Percentiles rank a stretch among this genome's conserved stretches.
Conservation (phyloP, 441 rosid species). For the Sinapis alba region DNA sequence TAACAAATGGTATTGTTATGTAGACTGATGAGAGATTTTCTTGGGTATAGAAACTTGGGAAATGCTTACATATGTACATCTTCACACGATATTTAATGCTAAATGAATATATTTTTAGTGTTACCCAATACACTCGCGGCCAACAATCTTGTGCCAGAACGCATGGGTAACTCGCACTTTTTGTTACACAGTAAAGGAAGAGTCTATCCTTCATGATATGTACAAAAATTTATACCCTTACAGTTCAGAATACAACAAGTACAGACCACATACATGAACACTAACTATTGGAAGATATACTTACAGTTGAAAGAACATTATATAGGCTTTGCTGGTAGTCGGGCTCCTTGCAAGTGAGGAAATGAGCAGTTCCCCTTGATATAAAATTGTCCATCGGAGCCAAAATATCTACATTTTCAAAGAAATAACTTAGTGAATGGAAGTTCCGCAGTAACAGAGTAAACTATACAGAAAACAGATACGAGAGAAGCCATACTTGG, state of each 20-base stretch:
- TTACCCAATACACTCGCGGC: slow-evolving; percentile 13
- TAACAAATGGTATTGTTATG: slow-evolving; percentile 5
- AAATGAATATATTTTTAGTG: neutral
- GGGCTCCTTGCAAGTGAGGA: slow-evolving; percentile 85
- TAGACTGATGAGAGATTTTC: neutral
- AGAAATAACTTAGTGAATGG: slow-evolving; percentile 8
- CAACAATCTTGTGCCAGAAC: slow-evolving; percentile 14
- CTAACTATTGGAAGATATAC: slow-evolving; percentile 42
- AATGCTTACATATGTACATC: slow-evolving; percentile 20
- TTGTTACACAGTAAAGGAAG: neutral
- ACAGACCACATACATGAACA: slow-evolving; percentile 9
- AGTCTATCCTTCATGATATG: slow-evolving; percentile 20
- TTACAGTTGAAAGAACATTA: slow-evolving; percentile 89
- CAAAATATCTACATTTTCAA: slow-evolving; percentile 69
- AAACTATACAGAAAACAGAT: slow-evolving; percentile 8
- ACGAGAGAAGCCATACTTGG: slow-evolving; percentile 60
- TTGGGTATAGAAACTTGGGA: slow-evolving; percentile 21
- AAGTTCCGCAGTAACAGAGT: slow-evolving; percentile 8
- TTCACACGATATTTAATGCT: slow-evolving; percentile 15
- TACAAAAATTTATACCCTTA: neutral
- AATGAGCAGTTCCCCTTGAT: slow-evolving; percentile 95
- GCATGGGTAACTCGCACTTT: slow-evolving; percentile 2
- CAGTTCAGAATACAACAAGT: slow-evolving; percentile 8
- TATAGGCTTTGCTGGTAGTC: slow-evolving; percentile 96
- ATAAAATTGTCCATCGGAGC: slow-evolving; percentile 98